Evolutionary conservation across 2,329 filamentous ascomycete species (phyloP), one percentile per base, ranked within the genome.

Genomic region (Bretziella fagacearum): DNA sequence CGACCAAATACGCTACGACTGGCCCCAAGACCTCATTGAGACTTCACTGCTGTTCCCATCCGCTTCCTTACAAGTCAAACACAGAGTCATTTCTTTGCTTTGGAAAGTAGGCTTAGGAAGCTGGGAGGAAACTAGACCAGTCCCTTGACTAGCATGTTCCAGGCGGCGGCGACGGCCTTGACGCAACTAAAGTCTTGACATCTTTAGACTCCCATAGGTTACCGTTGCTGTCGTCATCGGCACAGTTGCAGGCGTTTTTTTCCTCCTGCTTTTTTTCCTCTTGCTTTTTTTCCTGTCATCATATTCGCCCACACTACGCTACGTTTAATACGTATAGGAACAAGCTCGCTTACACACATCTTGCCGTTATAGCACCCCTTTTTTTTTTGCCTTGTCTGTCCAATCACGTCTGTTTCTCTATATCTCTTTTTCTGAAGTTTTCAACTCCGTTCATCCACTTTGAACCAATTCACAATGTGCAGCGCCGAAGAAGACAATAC

Each of bases 401-500:
- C 37, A 47, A 29, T 47, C 18, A 47, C 37, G 20, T 33, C 27
- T 20, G 36, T 13, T 25, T 47, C 23, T 35, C 42, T 18, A 10
- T 39, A 22, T 22, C 20, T 25, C 35, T n/a, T 39, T n/a, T 11
- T 30, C n/a, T n/a, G n/a, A n/a, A n/a, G n/a, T 22, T 22, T 20
- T 10, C 6, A 39, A 17, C 5, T 13, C 18, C 11, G 35, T 39
- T 22, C 23, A 3, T 3, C 23, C 7, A 22, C n/a, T 7, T 10
- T 23, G 7, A 46, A 17, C n/a, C 20, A 18, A 40, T 32, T 22
- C 39, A 50, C 15, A 33, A 50, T 50, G 48, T 50, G 48, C 40
- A 40, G 48, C 25, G 40, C 22, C 39, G 44, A 50, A 39, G 44
- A 50, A 44, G 48, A 50, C 37, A 50, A 47, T 33, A 50, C 48